Evolutionary conservation across 2,329 filamentous ascomycete genomes (phyloP), one percentile per base, ranked within the genome.

Genomic region (Chrysosphaeria jannelii): DNA sequence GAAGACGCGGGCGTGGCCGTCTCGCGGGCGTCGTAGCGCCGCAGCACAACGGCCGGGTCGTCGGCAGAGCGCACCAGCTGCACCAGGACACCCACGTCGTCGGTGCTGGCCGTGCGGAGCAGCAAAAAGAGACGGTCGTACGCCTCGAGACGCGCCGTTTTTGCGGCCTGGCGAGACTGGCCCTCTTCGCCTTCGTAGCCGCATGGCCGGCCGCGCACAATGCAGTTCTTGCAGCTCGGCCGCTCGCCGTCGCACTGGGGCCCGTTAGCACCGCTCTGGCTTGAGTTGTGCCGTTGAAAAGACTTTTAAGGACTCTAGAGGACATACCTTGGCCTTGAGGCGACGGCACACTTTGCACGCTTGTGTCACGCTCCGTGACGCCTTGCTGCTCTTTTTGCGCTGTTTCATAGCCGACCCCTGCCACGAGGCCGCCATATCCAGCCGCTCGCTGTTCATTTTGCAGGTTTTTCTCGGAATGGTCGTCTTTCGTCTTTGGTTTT

Each of bases 171-270:
- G 8, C 36, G 34, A 6, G 37, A 40, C 28, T 40, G 36, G 16
- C 38, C 36, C 5, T 29, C 36, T 20, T 38, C 35, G 19, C 36
- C 39, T 8, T 38, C 36, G 25, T 41, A 43, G n/a, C 34, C 30
- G 21, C 40, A 43, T 2, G 31, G 23, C 11, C 34, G 30, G 9
- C 28, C 29, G 20, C 36, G 36, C 21, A 33, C 27, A 8, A 31
- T 26, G 31, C 40, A 43, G 14, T 30, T 33, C 5, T 32, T 28
- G 23, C 40, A 43, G 27, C 33, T 31, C 0, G 40, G 40, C 2
- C 39, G 36, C 10, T 21, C 31, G 6, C 39, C 39, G 27, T 41
- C 39, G 21, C 40, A 43, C 40, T n/a, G n/a, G n/a, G n/a, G n/a
- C n/a, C n/a, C n/a, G n/a, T n/a, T n/a, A n/a, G n/a, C n/a, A n/a